A percentile compares a stretch with the other conserved stretches of the same genome.
Conservation (phyloP, 371 early-diverging fungal genomes). For the Conidiobolus incongruus region DNA sequence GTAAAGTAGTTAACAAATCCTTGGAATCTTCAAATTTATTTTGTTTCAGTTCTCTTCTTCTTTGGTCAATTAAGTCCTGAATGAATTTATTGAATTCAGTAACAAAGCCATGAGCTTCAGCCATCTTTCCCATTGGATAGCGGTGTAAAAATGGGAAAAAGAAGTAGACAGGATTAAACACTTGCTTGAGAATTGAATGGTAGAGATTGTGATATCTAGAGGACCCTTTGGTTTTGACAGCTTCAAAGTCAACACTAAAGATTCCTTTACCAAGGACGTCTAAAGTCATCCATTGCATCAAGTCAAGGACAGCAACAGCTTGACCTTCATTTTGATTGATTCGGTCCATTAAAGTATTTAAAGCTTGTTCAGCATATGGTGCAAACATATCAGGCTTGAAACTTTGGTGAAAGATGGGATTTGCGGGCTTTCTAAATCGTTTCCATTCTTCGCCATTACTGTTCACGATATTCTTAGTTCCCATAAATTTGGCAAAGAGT, state of each 20-base stretch:
- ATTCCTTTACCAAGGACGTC: constrained; percentile 2
- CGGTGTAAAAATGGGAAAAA: neutral
- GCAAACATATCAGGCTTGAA: neutral
- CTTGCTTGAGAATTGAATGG: neutral
- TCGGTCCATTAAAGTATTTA: neutral
- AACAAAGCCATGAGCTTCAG: neutral
- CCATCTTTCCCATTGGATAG: neutral
- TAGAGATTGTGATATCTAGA: neutral
- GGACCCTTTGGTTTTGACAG: neutral
- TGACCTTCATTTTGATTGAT: neutral
- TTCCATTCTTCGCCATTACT: constrained; percentile 1
- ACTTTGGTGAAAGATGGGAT: constrained; percentile 2
- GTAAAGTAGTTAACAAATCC: constrained; percentile 10
- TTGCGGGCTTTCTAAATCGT: constrained; percentile 1
- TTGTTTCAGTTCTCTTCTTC: neutral
- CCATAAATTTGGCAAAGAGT: neutral
- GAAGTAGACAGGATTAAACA: constrained; percentile 1
- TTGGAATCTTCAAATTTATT: neutral
- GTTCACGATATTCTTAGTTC: neutral
- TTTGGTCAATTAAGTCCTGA: neutral
- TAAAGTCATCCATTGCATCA: constrained; percentile 1
- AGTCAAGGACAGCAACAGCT: neutral
- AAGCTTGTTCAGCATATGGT: neutral
- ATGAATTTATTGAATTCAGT: neutral
- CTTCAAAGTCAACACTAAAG: constrained; percentile 3